Evolutionary conservation across 768 basidiomycete species (phyloP).

Genomic region (Russula foetens): DNA sequence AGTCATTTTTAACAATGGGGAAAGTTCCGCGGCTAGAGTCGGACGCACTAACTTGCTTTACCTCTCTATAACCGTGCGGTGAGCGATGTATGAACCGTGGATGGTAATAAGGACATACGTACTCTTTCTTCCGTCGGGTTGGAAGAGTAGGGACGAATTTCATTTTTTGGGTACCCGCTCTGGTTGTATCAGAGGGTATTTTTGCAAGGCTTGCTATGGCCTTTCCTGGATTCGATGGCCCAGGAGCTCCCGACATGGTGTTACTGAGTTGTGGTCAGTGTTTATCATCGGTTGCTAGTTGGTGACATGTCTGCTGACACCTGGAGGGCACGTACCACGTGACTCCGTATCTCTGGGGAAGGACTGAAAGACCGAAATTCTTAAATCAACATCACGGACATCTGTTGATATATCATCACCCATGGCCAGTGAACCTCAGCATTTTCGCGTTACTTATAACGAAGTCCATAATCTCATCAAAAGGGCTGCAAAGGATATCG

Average conservation of each 20-base stretch:
- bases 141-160: conserved; percentile 77
- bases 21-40: neutral
- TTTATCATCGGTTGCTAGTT: no score
- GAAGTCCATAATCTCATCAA: conserved; percentile 88
- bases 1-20: neutral
- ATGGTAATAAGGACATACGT: conserved; percentile 42
- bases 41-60: conserved; percentile 39
- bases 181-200: conserved; percentile 58
- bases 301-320: no score
- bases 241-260: conserved; percentile 16
- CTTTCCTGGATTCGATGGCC: conserved; percentile 35
- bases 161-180: conserved; percentile 66
- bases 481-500: conserved; percentile 53
- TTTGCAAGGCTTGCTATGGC: conserved; percentile 74
- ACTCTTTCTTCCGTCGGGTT: conserved; percentile 73
- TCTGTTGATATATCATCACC: neutral
- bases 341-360: neutral
- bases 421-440: conserved; percentile 38
- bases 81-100: conserved; percentile 17
- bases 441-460: conserved; percentile 77
- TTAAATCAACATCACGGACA: no score
- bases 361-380: no score
- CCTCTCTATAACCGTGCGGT: conserved; percentile 38
- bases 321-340: neutral
- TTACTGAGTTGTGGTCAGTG: no score